These are phyloP conservation scores for Fusarium torulosum DNA, from an alignment of 2,329 filamentous ascomycete species.

Conservation along the genomic window DNA sequence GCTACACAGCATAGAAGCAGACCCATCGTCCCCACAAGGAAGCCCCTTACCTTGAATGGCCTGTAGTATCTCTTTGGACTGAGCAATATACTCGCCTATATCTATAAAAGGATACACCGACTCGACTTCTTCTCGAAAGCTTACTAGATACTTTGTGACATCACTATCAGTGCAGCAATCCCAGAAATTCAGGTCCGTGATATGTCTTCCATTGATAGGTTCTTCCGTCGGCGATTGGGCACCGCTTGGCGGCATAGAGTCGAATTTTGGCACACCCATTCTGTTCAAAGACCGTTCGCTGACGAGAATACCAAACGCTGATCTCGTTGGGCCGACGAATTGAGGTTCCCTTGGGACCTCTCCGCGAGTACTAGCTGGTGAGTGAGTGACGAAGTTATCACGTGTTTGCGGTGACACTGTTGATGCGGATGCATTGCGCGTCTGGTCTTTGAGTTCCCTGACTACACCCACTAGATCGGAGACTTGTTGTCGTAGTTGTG, in stretches of 20 bases:
- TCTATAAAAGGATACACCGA: slow-evolving; percentile 54
- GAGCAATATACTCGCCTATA: slow-evolving; percentile 45
- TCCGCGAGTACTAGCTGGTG: slow-evolving; percentile 36
- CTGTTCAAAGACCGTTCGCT: slow-evolving; percentile 53
- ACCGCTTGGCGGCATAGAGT: slow-evolving; percentile 45
- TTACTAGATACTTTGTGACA: slow-evolving; percentile 51
- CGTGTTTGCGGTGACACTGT: slow-evolving; percentile 27
- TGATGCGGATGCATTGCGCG: slow-evolving; percentile 15
- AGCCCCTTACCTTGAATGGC: slow-evolving; percentile 27
- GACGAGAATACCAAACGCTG: slow-evolving; percentile 53
- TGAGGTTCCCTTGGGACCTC: slow-evolving; percentile 51
- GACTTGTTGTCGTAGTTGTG: slow-evolving; percentile 50
- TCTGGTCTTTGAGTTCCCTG: slow-evolving; percentile 46
- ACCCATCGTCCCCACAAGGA: background rate
- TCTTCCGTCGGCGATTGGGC: slow-evolving; percentile 40
- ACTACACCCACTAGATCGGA: slow-evolving; percentile 46
- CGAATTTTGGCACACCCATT: slow-evolving; percentile 53
- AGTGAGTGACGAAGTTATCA: slow-evolving; percentile 24
- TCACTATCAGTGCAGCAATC: slow-evolving; percentile 43
- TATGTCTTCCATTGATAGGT: background rate
- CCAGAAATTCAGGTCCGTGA: slow-evolving; percentile 44
- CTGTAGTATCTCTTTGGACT: slow-evolving; percentile 46
- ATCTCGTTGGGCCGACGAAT: slow-evolving; percentile 55
- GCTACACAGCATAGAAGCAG: background rate
- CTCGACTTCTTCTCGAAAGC: slow-evolving; percentile 57